phyloP scores from a whole-genome alignment of 192 early-diverging fungal species.

The Coemansia sp. region DNA sequence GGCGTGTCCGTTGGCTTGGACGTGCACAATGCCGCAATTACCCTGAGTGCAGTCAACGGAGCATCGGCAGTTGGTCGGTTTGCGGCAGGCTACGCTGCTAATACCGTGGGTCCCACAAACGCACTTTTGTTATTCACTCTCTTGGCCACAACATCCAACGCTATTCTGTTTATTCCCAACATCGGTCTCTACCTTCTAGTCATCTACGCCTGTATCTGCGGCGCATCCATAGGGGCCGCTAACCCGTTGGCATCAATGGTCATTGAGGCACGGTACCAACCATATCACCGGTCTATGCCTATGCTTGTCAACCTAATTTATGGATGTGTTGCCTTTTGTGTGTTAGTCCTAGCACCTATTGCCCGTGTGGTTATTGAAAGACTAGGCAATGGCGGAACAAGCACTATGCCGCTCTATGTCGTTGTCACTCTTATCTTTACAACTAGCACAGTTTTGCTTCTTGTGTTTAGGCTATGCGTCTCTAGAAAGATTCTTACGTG shows the following conservation, averaged over 20 bases:
- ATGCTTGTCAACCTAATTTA: conserved; percentile 24
- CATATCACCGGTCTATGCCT: conserved; percentile 20
- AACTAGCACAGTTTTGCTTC: conserved; percentile 31
- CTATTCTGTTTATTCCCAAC: conserved; percentile 34
- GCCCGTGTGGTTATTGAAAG: conserved; percentile 30
- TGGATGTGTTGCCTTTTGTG: conserved; percentile 40
- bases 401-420: conserved; percentile 24
- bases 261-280: conserved; percentile 40
- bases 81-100: conserved; percentile 42
- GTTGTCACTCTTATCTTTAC: conserved; percentile 31
- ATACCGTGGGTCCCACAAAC: conserved; percentile 43
- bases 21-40: conserved; percentile 49
- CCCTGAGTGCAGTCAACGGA: conserved; percentile 44
- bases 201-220: conserved; percentile 45
- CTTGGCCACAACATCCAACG: conserved; percentile 33
- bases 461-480: conserved; percentile 27
- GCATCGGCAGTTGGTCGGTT: conserved; percentile 52
- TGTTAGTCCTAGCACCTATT: conserved; percentile 26
- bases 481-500: conserved; percentile 23
- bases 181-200: conserved; percentile 34
- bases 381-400: conserved; percentile 11
- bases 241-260: conserved; percentile 50
- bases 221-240: conserved; percentile 40
- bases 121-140: conserved; percentile 29
- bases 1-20: conserved; percentile 45